Evolutionary conservation across 768 basidiomycete species (phyloP).

Genomic region (Lepiota venenata): DNA sequence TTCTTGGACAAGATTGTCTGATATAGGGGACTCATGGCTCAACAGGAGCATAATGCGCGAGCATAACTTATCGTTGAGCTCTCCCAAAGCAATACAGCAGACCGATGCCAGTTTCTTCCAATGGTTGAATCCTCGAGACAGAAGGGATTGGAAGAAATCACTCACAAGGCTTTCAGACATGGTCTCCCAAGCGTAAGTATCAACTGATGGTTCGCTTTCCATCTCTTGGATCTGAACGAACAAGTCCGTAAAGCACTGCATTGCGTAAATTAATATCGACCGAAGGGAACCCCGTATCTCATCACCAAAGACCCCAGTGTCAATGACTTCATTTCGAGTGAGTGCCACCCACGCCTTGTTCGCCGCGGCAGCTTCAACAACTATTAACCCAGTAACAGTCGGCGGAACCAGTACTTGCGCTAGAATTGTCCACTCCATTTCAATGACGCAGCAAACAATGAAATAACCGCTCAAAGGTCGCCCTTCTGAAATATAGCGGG

Average conservation of each 20-base stretch:
- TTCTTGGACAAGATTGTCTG: conserved; percentile 83
- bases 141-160: conserved; percentile 6
- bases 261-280: conserved; percentile 52
- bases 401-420: conserved; percentile 59
- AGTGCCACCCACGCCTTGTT: conserved; percentile 78
- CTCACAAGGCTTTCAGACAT: conserved; percentile 86
- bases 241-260: conserved; percentile 77
- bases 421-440: conserved; percentile 82
- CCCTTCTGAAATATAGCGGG: conserved; percentile 70
- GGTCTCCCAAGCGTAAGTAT: conserved; percentile 92
- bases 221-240: conserved; percentile 78
- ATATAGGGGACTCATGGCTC: conserved; percentile 77
- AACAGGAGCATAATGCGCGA: conserved; percentile 69
- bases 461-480: conserved; percentile 87
- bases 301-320: conserved; percentile 35
- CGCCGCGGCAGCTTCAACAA: conserved; percentile 75
- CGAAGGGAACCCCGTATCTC: conserved; percentile 38
- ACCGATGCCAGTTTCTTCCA: conserved; percentile 80
- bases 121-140: background rate
- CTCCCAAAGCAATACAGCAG: conserved; percentile 68
- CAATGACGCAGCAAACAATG: conserved; percentile 84
- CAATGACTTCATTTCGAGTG: conserved; percentile 48
- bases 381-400: conserved; percentile 22
- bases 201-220: conserved; percentile 73
- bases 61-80: conserved; percentile 68